A percentile compares a stretch with the other conserved stretches of the same genome.
phyloP scores from a whole-genome alignment of 1,284 basidiomycete species.

The Malassezia slooffiae region DNA sequence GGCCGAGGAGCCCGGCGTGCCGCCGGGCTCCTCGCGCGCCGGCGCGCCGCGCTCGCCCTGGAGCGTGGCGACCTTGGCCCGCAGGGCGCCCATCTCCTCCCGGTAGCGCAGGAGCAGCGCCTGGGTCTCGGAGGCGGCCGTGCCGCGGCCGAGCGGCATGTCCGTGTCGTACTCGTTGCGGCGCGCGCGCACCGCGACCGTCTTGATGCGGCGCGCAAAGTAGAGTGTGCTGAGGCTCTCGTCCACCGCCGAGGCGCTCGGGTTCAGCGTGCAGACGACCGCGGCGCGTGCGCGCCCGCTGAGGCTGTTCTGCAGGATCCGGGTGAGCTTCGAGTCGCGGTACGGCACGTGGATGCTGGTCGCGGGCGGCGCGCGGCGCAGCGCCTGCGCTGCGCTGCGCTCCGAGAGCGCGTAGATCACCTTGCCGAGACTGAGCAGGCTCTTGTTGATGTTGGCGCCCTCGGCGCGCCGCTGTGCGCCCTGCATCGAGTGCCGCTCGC shows the following conservation, averaged over 20 bases:
- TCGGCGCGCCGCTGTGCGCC: slow-evolving; percentile 31
- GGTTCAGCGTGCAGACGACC: slow-evolving; percentile 76
- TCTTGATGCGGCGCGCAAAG: slow-evolving; percentile 80
- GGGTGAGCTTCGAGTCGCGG: slow-evolving; percentile 83
- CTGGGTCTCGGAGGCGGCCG: slow-evolving; percentile 28
- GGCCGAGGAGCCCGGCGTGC: too few relatives aligned
- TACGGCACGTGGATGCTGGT: slow-evolving; percentile 64
- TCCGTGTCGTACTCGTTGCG: slow-evolving; percentile 66
- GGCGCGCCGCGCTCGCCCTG: slow-evolving; percentile 5
- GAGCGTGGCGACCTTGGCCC: slow-evolving; percentile 26
- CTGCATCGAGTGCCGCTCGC: slow-evolving; percentile 62
- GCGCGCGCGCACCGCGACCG: slow-evolving; percentile 65
- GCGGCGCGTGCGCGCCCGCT: slow-evolving; percentile 89
- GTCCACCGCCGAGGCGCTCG: slow-evolving; percentile 51
- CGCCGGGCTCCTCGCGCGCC: not conserved
- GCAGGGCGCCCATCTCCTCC: slow-evolving; percentile 30
- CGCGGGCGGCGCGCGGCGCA: not conserved
- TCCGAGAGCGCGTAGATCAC: slow-evolving; percentile 43
- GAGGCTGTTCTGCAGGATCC: slow-evolving; percentile 85
- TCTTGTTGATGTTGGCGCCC: slow-evolving; percentile 54
- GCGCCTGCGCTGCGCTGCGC: slow-evolving; percentile 5
- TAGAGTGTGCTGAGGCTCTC: slow-evolving; percentile 73
- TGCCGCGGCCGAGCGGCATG: slow-evolving; percentile 7
- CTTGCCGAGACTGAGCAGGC: slow-evolving; percentile 45
- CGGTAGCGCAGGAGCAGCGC: slow-evolving; percentile 35